Evolutionary conservation across 139 green algal species (phyloP), one percentile per base, ranked within the genome.

Genomic region (Chlorella sp.): DNA sequence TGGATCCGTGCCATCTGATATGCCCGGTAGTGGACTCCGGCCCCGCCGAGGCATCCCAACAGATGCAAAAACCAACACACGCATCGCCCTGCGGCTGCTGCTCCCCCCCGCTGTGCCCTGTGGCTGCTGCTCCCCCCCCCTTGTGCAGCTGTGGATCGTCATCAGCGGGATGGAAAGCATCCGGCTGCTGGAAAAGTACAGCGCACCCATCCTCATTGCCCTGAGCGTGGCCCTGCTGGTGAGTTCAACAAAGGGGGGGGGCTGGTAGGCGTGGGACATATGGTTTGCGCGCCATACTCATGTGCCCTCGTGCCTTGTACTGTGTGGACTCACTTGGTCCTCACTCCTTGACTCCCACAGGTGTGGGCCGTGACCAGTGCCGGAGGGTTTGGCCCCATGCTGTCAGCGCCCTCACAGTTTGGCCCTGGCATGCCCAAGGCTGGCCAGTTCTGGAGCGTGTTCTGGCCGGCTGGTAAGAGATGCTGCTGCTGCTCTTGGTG

Each of bases 101-200:
- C n/a, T 65, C n/a, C 10, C 5, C 24, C 17, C 29, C 10, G 63
- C 63, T 5, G 35, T 69, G 31, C 6, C 30, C 63, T 33, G 35
- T 59, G 62, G 14, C 14, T 69, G 30, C n/a, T n/a, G n/a, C n/a
- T n/a, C n/a, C 63, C 63, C 63, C 23, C 36, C 10, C 24, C n/a
- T 29, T 31, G 17, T 29, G 14, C 81, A 92, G 80, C 79, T 92
- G 24, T 77, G 27, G 30, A 88, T 92, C 35, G 82, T 93, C 1
- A 33, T 87, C 49, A 68, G 74, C 0, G 91, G 91, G 31, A 93
- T 96, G 62, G 90, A 95, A 50, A 83, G 60, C 75, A 95, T 96
- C 64, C 83, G 81, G 3, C 35, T 75, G 14, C 31, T 96, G 49
- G 90, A 96, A 65, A 79, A 85, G 62, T 89, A 84, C 79, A 79